A percentile compares a stretch with the other conserved stretches of the same genome.
These are phyloP conservation scores for Termitomyces sp. DNA, from an alignment of 768 basidiomycete genomes.

Conservation along the genomic window DNA sequence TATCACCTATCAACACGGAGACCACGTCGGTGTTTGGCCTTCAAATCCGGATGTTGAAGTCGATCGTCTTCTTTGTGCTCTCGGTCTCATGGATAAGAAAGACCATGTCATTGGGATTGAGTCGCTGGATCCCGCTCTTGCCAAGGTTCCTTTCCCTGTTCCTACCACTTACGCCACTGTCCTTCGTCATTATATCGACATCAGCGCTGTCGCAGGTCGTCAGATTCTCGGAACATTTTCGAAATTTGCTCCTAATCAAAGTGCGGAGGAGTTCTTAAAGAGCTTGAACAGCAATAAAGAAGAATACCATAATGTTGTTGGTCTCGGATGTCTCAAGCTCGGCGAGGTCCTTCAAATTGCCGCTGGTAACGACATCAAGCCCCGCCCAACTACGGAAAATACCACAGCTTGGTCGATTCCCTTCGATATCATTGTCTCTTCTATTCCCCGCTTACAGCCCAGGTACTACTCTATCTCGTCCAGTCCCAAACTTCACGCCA, in stretches of 20 bases:
- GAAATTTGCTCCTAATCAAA: conserved; percentile 81
- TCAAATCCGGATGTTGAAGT: conserved; percentile 92
- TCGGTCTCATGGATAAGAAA: conserved; percentile 79
- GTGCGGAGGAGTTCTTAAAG: conserved; percentile 70
- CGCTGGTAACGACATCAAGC: conserved; percentile 68
- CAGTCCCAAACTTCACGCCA: conserved; percentile 88
- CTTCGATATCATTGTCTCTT: conserved; percentile 94
- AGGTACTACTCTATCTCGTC: conserved; percentile 99
- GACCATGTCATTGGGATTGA: conserved; percentile 87
- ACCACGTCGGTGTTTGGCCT: conserved; percentile 98
- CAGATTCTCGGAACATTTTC: conserved; percentile 86
- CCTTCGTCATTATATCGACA: conserved; percentile 95
- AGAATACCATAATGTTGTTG: conserved; percentile 71
- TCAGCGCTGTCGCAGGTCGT: conserved; percentile 90
- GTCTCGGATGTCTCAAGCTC: conserved; percentile 82
- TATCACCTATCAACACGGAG: conserved; percentile 98
- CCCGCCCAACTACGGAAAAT: conserved; percentile 58
- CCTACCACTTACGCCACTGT: conserved; percentile 93
- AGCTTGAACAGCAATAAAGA: conserved; percentile 85
- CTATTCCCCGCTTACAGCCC: conserved; percentile 90
- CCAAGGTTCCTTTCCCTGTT: conserved; percentile 98
- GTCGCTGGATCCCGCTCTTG: conserved; percentile 95
- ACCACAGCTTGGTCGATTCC: conserved; percentile 89
- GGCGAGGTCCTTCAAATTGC: conserved; percentile 92
- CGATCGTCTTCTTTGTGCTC: conserved; percentile 77